phyloP scores from a whole-genome alignment of 2,329 filamentous ascomycete species.

The Aureobasidium musti region DNA sequence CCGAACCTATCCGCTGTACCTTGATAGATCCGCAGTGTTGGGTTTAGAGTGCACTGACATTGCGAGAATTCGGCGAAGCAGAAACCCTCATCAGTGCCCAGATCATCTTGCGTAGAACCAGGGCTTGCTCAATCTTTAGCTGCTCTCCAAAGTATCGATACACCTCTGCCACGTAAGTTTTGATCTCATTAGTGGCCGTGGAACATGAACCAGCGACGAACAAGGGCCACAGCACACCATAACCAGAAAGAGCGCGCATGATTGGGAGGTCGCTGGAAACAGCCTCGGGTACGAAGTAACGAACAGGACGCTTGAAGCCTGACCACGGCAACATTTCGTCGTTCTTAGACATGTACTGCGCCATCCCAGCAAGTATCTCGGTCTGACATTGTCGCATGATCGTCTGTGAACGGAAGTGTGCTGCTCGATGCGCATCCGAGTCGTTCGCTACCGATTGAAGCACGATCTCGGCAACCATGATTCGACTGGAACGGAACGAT shows the following conservation, averaged over 20 bases:
- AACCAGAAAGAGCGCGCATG: constrained; percentile 13
- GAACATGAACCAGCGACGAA: constrained; percentile 4
- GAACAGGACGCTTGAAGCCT: not conserved
- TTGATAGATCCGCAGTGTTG: too few species aligned
- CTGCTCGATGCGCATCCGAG: not conserved
- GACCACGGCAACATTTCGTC: not conserved
- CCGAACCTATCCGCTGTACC: too few species aligned
- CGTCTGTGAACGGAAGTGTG: not conserved
- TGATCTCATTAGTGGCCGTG: not conserved
- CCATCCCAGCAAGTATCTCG: constrained; percentile 17
- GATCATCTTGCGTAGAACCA: constrained; percentile 7
- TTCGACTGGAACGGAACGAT: not conserved
- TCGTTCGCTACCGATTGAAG: not conserved
- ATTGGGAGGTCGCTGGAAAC: not conserved
- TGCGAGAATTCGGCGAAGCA: not conserved
- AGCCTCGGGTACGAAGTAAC: constrained; percentile 5
- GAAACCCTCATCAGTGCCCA: not conserved
- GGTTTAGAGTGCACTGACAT: not conserved
- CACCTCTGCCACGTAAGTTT: not conserved
- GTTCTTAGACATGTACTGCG: not conserved
- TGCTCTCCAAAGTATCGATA: constrained; percentile 19
- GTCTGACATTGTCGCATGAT: constrained; percentile 11
- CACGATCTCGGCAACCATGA: constrained; percentile 9
- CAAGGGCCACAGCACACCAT: constrained; percentile 18
- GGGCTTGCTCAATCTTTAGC: constrained; percentile 18